Percentiles rank a stretch among this genome's conserved stretches.
Evolutionary conservation across 2,329 filamentous ascomycete species (phyloP).

Genomic region (Juglanconis juglandina): DNA sequence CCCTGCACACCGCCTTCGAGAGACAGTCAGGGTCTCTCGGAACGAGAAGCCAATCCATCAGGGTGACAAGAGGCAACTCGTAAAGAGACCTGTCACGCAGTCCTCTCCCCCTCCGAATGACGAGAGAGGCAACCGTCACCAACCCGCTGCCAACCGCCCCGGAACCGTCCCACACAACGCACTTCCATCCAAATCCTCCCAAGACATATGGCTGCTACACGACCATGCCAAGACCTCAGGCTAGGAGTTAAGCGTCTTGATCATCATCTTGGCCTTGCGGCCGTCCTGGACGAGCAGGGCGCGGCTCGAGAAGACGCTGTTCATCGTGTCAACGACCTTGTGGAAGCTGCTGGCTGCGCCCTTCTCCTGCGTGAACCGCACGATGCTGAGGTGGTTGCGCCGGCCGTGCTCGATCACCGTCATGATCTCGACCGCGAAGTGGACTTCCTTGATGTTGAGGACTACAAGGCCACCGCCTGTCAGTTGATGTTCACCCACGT

Average conservation of each 20-base stretch:
- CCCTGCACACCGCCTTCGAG: too few species aligned
- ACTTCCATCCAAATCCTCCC: not conserved
- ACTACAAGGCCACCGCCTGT: conserved; percentile 45
- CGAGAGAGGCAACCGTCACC: too few species aligned
- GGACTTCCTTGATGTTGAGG: conserved; percentile 80
- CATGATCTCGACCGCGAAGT: conserved; percentile 83
- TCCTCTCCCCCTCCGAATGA: too few species aligned
- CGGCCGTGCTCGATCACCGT: conserved; percentile 83
- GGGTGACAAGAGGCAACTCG: too few species aligned
- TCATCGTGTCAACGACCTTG: conserved; percentile 74
- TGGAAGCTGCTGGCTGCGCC: conserved; percentile 91
- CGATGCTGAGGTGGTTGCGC: conserved; percentile 71
- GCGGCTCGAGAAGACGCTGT: conserved; percentile 62
- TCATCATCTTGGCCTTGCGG: conserved; percentile 68
- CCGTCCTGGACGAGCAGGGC: conserved; percentile 67
- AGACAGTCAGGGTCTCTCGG: too few species aligned
- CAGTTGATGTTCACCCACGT: not conserved
- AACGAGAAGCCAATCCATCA: too few species aligned
- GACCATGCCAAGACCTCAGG: conserved; percentile 5
- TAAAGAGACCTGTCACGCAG: too few species aligned
- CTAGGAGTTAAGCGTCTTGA: conserved; percentile 59
- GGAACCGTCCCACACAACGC: not conserved
- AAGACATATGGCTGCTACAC: not conserved
- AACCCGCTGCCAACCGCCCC: too few species aligned
- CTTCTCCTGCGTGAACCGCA: conserved; percentile 82